phyloP scores from a whole-genome alignment of 345 rosid species.

The Murraya koenigii region DNA sequence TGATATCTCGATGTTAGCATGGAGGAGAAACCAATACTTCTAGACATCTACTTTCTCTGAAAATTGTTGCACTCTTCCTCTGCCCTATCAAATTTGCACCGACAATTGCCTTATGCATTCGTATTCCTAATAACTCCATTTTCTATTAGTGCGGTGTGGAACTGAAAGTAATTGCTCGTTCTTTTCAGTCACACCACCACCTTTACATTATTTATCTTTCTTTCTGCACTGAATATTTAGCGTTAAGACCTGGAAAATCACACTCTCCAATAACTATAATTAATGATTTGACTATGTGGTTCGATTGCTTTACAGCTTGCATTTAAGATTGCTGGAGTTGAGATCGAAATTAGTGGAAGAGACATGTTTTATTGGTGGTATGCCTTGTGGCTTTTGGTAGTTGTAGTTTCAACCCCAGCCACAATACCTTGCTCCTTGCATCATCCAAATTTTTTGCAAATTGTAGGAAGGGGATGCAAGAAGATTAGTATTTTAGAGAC shows the following conservation, averaged over 20 bases:
- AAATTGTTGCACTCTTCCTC: background rate
- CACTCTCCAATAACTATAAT: background rate
- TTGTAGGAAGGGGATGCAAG: conserved; percentile 6
- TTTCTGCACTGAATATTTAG: conserved; percentile 1
- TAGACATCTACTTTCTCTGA: background rate
- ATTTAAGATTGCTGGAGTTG: conserved; percentile 10
- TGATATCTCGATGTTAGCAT: background rate
- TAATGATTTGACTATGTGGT: conserved; percentile 10
- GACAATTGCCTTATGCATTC: background rate
- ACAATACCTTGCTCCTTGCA: background rate
- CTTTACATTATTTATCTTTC: conserved; percentile 6
- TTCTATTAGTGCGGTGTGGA: background rate
- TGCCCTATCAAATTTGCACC: background rate
- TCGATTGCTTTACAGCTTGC: conserved; percentile 21
- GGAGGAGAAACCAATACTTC: background rate
- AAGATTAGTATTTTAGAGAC: background rate
- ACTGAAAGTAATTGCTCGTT: conserved; percentile 21
- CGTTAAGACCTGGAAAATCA: conserved; percentile 15
- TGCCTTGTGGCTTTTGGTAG: conserved; percentile 7
- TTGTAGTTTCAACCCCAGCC: conserved; percentile 6
- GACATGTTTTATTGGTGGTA: conserved; percentile 2
- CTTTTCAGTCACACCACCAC: conserved; percentile 13
- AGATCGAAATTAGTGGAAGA: conserved; percentile 11
- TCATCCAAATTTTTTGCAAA: background rate
- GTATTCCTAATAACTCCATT: conserved; percentile 1